Base-by-base conservation (phyloP, 2,329 filamentous ascomycete species). In the Delphinella strobiligena region DNA sequence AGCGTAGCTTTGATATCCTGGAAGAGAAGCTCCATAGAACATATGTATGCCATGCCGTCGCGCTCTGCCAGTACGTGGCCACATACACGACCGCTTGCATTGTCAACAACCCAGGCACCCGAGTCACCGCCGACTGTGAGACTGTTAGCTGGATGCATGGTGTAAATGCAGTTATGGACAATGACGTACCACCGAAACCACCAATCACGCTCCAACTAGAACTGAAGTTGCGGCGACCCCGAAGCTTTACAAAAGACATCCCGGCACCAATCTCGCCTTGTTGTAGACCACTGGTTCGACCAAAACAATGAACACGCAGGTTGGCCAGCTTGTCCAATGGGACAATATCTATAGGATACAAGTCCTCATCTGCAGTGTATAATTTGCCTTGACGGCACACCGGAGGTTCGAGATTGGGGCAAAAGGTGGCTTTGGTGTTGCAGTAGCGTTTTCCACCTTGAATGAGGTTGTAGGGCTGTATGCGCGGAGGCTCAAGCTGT, bases 31-130 rank as follows among this genome's bases (percentile, higher is more conserved):
- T 95, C 84, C 89, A 96, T 96, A 0, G 89, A 89, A 45, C 86
- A 91, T 45, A 96, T 91, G 58, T 94, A 96, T 0, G 87, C 87
- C 4, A 86, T 79, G 31, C 76, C 76, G 10, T 44, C 42, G 54
- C 83, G 89, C 45, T 79, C 76, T 0, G 89, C 89, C 10, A 96
- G 69, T 0, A 96, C 84, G 52, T 95, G 89, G 0, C 89, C 89
- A 50, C 85, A 91, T 3, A 95, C 76, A 29, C 78, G 74, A 1
- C 86, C 86, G n/a, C 78, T 70, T 4, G 72, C 71, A 42, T 83
- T 80, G 50, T 89, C 83, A 12, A 95, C 78, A 3, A 96, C 76
- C 89, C 89, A 96, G 0, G 89, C 89, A 3, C 89, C 89, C 5
- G 82, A 89, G 57, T 96, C 89, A 14, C 89, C 89, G 2, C 88